These are phyloP conservation scores for Ganoderma multipileum DNA, from an alignment of 1,284 basidiomycete species.

Conservation along the genomic window DNA sequence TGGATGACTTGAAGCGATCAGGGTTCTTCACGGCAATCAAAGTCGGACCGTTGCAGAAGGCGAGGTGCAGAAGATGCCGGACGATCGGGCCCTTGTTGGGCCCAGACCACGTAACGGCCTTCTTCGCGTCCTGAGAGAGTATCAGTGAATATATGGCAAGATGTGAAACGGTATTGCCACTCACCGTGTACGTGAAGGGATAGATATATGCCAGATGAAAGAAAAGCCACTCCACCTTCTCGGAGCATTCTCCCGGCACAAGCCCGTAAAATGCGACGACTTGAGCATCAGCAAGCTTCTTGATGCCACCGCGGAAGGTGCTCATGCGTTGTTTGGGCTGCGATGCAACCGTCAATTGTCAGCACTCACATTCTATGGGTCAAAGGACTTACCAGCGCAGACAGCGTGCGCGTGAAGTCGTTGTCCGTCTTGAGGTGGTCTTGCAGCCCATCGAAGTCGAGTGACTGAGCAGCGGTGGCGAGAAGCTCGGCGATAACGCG, in stretches of 20 bases:
- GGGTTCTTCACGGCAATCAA: background rate
- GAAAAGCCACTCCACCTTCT: background rate
- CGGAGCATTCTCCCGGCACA: background rate
- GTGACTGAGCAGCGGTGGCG: background rate
- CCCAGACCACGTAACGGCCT: background rate
- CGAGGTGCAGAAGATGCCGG: background rate
- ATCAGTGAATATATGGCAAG: too few relatives aligned
- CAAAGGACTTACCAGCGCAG: background rate
- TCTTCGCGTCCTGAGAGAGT: background rate
- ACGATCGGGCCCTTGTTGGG: conserved; percentile 5
- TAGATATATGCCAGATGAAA: background rate
- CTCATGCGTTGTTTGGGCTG: conserved; percentile 10
- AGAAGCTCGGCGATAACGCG: background rate
- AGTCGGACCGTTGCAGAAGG: background rate
- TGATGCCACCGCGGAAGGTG: conserved; percentile 4
- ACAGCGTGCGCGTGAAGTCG: background rate
- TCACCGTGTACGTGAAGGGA: background rate
- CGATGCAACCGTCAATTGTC: background rate
- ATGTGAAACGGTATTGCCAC: too few relatives aligned
- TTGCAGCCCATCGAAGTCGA: background rate
- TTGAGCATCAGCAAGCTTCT: background rate
- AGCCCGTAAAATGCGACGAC: background rate
- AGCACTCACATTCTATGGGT: background rate
- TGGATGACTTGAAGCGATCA: background rate
- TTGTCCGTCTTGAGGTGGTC: background rate